Evolutionary conservation across 768 basidiomycete genomes (phyloP), one percentile per base, ranked within the genome.

Genomic region (Filobasidium floriforme): DNA sequence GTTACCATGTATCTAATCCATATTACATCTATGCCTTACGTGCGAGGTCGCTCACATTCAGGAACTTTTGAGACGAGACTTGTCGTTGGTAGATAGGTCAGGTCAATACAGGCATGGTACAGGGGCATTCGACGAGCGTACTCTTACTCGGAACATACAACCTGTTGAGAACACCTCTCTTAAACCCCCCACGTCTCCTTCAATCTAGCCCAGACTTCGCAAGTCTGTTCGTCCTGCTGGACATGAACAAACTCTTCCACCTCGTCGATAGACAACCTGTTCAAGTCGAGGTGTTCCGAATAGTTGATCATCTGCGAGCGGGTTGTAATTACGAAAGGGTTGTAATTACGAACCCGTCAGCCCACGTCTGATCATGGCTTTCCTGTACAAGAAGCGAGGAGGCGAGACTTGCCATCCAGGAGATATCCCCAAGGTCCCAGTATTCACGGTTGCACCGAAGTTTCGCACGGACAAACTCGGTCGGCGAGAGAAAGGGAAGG

Each of bases 241-340:
- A 1, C 29, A 10, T 63, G 49, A 7, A 63, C 51, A 41, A 63
- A 63, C 28, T 63, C 51, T 41, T 63, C 62, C 46, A 63, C 46
- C n/a, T 63, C 62, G n/a, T 63, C 62, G 46, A 63, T 43, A 4
- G 62, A 46, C n/a, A 63, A 40, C 26, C 62, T 43, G 43, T 63
- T 63, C 14, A 46, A 49, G 51, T 63, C 51, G 7, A 63, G 29
- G 22, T 63, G 24, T 18, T 51, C 26, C 41, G 40, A n/a, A 29
- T 63, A 54, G 14, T 40, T 37, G 51, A 62, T 28, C 44, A 62
- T 62, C 46, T 32, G 61, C n/a, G n/a, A 14, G 29, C 3, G 5
- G 7, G 15, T 15, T 3, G 60, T 40, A 26, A 29, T 5, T 18
- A 12, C 41, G 29, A 46, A 2, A 12, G 5, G 7, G 15, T 15